Evolutionary conservation across 805 yeast genomes (phyloP).

Genomic region (Cyberlindnera xishuangbannaensis): DNA sequence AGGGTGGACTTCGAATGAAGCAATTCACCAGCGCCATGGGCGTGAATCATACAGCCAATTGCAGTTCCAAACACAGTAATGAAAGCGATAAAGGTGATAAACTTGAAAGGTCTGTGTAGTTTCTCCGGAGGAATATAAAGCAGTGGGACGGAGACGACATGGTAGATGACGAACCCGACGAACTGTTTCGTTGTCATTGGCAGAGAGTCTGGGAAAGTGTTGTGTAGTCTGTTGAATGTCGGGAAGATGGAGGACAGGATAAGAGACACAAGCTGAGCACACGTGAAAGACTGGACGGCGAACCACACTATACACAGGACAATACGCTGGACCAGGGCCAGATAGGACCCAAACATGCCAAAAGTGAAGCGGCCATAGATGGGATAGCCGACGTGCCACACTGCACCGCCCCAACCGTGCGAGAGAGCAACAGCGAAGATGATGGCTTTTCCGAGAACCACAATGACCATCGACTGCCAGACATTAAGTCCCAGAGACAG

Average conservation of each 20-base stretch:
- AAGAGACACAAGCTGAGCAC: slow-evolving; percentile 37
- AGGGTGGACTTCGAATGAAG: slow-evolving; percentile 25
- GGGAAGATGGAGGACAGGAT: slow-evolving; percentile 35
- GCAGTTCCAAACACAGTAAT: slow-evolving; percentile 33
- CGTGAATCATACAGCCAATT: slow-evolving; percentile 26
- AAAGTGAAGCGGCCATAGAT: slow-evolving; percentile 38
- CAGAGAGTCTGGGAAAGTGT: slow-evolving; percentile 33
- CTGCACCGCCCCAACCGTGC: slow-evolving; percentile 43
- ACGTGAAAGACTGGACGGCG: slow-evolving; percentile 40
- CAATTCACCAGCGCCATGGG: slow-evolving; percentile 30
- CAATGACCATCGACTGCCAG: slow-evolving; percentile 38
- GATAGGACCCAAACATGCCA: slow-evolving; percentile 40
- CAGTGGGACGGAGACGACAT: slow-evolving; percentile 28
- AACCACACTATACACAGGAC: slow-evolving; percentile 42
- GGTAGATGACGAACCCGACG: slow-evolving; percentile 35
- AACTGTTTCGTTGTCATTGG: slow-evolving; percentile 38
- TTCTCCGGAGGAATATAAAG: slow-evolving; percentile 29
- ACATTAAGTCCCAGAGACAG: slow-evolving; percentile 38
- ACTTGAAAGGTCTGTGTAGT: slow-evolving; percentile 25
- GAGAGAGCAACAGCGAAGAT: slow-evolving; percentile 35
- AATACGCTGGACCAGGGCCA: slow-evolving; percentile 40
- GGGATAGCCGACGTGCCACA: slow-evolving; percentile 46
- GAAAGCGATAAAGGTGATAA: slow-evolving; percentile 26
- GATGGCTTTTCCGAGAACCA: slow-evolving; percentile 36
- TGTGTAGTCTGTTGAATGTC: slow-evolving; percentile 32